Base-by-base conservation (phyloP, 2,329 filamentous ascomycete species). In the Polychaeton citri region DNA sequence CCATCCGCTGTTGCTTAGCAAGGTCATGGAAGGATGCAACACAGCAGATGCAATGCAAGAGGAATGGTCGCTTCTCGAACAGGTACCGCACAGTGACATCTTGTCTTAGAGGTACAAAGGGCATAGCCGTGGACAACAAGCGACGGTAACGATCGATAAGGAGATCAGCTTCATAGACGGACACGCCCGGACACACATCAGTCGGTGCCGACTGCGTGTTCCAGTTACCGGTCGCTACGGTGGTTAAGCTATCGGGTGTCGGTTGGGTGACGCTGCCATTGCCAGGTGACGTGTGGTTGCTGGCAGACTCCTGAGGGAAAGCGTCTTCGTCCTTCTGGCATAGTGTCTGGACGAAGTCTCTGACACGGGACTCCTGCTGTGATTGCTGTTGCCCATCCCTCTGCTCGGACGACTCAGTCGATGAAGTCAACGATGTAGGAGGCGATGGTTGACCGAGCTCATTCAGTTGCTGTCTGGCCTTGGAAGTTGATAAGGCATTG, bases 1-100 rank as follows among this genome's bases (percentile, higher is more conserved):
- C 43, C 30, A 52, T 42, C 2, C 30, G 16, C 24, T 47, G 46
- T 32, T 54, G 51, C 16, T 44, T 40, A 2, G 47, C 38, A 4
- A 52, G 41, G 32, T 55, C 49, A 30, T 53, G 45, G 19, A 52
- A 47, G 21, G 43, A 42, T 2, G 52, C 38, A 6, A 54, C 50
- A 4, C 45, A 47, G 13, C 46, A 43, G 24, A 55, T 51, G 7
- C 48, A 47, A 31, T 50, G 49, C 21, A 55, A 38, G 2, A 55
- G 40, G 8, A 53, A 42, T 3, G 51, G 52, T 31, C 46, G 49
- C n/a, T 42, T 30, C 5, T 38, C 38, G 18, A 42, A 44, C 8
- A 54, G 38, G 9, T 47, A 38, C 18, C 39, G 35, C 2, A 48
- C 49, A 2, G 48, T 49, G 6, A 40, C 36, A 8, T 42, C 39